Base-by-base conservation (phyloP, 192 early-diverging fungal species). In the Podila epigama region DNA sequence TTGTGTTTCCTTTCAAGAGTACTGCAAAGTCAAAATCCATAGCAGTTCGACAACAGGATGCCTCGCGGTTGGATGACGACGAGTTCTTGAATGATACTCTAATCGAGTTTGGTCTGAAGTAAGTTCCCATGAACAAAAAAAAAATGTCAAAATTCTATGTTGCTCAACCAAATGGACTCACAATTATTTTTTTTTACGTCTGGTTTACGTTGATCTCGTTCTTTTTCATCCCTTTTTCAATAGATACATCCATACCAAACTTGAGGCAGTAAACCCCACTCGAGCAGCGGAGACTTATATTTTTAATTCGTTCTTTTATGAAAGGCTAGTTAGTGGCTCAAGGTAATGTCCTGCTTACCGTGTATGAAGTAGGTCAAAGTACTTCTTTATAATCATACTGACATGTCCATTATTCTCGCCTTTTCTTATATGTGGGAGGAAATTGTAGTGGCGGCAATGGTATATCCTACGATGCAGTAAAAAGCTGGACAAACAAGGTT, bases 51-150 rank as follows among this genome's bases (percentile, higher is more conserved):
- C 70, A 69, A 6, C 68, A 86, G 0, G 94, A 96, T 67, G 67
- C 89, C 28, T 65, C 60, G 32, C 84, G 93, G 13, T 79, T 94
- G 55, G 63, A 87, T 37, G 80, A 81, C 29, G 89, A 82, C 42
- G 89, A 94, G 70, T 94, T 91, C 67, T 84, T 96, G 44, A 96
- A 96, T 78, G 94, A 96, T 82, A 89, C 90, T 9, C 79, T 93
- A 33, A 91, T 96, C 58, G 94, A 96, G 75, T 94, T 96, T 70
- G 92, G 89, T 34, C 75, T 94, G 35, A 89, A 88, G 80, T 93
- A 75, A 35, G 77, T 56, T 22, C 35, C 32, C 10, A 25, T n/a
- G 3, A 18, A 20, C 39, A 16, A 13, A 53, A 16, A 1, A 1
- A 9, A 11, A 25, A 32, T 13, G 20, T 3, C 10, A 15, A 27